Base-by-base conservation (phyloP, 2,329 filamentous ascomycete species). In the Aspergillus sclerotialis region DNA sequence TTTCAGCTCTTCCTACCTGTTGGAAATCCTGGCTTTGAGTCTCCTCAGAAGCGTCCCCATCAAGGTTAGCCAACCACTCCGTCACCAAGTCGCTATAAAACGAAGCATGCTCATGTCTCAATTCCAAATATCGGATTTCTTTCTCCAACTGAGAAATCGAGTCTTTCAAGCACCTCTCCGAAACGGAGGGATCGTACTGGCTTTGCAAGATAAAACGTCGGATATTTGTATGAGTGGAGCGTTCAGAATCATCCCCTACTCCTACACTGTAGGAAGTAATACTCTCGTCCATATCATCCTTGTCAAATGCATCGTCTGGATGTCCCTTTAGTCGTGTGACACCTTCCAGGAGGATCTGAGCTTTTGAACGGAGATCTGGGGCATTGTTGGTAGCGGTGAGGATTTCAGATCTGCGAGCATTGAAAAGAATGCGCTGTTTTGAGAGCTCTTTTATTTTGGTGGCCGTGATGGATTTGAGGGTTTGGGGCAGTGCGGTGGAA, bases 371-470 rank as follows among this genome's bases (percentile, higher is more conserved):
- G 3, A 58, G 43, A 31, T 59, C 49, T 2, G 46, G 34, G 3
- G 55, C 48, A 4, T 41, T 36, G 7, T 46, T 42, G n/a, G 56
- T 53, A 17, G 54, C 52, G n/a, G 54, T 43, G 16, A 69, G 42
- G 4, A 72, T 59, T 2, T 58, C 46, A 4, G 53, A 40, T 43
- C 75, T 75, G 25, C 62, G 64, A 21, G 55, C 51, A 34, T 72
- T 64, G 44, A 74, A 78, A 3, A 66, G 52, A 1, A 55, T 53
- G 16, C 69, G 71, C 40, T 75, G 68, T 43, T 70, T 71, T 17
- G 66, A 62, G 6, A 79, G 64, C 45, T 78, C 72, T n/a, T 60
- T 60, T 39, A 79, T 69, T 47, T 78, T 79, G 37, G 70, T 72
- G 25, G 60, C 58, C 13, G 72, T 77, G 49, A 76, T 73, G 21